Evolutionary conservation across 495 filamentous ascomycete genomes (phyloP), one percentile per base, ranked within the genome.

Genomic region (Penicillium dipodomyicola): DNA sequence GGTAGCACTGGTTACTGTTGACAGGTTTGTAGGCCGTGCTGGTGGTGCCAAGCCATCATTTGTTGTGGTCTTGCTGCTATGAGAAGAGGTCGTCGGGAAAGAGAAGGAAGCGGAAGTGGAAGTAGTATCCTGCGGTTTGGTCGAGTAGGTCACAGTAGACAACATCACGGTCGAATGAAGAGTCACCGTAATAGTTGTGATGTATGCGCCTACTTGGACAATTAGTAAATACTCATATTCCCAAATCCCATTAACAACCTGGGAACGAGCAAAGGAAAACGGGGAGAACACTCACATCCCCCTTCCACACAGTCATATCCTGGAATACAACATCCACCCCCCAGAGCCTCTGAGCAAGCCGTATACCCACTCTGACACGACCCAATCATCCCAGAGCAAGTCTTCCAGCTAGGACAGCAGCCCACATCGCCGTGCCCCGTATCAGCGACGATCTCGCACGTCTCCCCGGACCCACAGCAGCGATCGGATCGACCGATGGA

Each of bases 251-350:
- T 27, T 43, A n/a, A 48, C 11, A 6, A 2, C 8, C 5, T 39
- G 15, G 5, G 6, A 17, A 39, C 3, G 5, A 37, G 33, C 5
- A 35, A 42, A 22, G 40, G 20, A 27, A 6, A 57, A 39, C 42
- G 49, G 23, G 23, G 6, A 25, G n/a, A 25, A 41, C 23, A 81
- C 84, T 82, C 65, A 91, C 93, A 97, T 19, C 93, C 94, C 35
- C 88, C 78, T 25, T 81, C 80, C n/a, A 84, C 80, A 68, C 93
- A 97, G 2, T 80, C 78, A 65, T 86, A 96, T 1, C 88, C 89
- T 1, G 87, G 79, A 45, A 95, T 86, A 67, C 93, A 97, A 62
- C 93, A 97, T 1, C 92, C 93, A 1, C 92, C 92, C 4, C 92
- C 92, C 15, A 86, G 60, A 30, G 77, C 80, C 17, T 79, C 75